A percentile compares a stretch with the other conserved stretches of the same genome.
phyloP scores from a whole-genome alignment of 768 basidiomycete genomes.

The Lentinula lateritia region DNA sequence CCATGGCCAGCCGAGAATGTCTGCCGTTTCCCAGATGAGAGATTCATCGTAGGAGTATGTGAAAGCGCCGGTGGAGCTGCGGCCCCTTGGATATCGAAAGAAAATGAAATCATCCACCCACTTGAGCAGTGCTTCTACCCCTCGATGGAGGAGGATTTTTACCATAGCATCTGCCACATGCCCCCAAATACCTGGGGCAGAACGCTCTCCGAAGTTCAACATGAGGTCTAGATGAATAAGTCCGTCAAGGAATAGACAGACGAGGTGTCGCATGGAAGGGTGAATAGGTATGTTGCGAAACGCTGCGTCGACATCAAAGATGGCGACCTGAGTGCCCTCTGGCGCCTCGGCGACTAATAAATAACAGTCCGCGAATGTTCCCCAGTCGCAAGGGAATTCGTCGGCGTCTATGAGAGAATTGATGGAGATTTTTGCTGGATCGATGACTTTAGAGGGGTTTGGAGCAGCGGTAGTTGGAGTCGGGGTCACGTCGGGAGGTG shows the following conservation, averaged over 20 bases:
- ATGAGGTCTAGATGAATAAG: slow-evolving; percentile 22
- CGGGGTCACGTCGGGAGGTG: too few relatives aligned
- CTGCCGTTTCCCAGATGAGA: too few relatives aligned
- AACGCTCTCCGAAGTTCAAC: slow-evolving; percentile 22
- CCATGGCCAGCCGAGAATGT: too few relatives aligned
- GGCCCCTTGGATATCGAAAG: slow-evolving; percentile 12
- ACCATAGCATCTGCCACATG: slow-evolving; percentile 24
- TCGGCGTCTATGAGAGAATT: slow-evolving; percentile 21
- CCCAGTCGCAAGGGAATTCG: slow-evolving; percentile 23
- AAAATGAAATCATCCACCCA: slow-evolving; percentile 27
- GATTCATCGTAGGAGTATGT: slow-evolving; percentile 10
- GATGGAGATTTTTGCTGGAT: slow-evolving; percentile 13
- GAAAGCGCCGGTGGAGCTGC: neutral
- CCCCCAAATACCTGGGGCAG: slow-evolving; percentile 26
- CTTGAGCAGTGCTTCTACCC: slow-evolving; percentile 14
- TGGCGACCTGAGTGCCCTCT: slow-evolving; percentile 25
- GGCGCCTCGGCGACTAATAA: slow-evolving; percentile 24
- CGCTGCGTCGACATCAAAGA: slow-evolving; percentile 32
- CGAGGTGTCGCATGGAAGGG: slow-evolving; percentile 19
- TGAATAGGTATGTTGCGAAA: slow-evolving; percentile 26
- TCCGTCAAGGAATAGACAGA: slow-evolving; percentile 17
- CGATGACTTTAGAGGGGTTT: neutral
- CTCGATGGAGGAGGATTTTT: slow-evolving; percentile 14
- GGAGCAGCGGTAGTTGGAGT: too few relatives aligned
- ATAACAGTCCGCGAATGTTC: slow-evolving; percentile 21